Conservation (phyloP, 345 rosid species). For the Citrus reticulata region DNA sequence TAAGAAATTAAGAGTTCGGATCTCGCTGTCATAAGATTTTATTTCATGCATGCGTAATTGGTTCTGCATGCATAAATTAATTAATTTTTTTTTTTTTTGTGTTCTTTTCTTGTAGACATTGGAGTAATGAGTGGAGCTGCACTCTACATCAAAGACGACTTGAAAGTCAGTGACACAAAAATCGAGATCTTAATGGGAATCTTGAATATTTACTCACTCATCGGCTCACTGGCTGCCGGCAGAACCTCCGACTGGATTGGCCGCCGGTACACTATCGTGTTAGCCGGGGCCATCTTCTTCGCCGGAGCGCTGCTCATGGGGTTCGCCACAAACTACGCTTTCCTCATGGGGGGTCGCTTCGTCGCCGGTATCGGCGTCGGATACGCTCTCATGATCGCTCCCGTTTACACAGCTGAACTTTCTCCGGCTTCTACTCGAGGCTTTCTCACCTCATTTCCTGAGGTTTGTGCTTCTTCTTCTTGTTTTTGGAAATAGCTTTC, state of each 20-base stretch:
- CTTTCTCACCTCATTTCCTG: conserved; percentile 87
- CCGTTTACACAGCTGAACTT: conserved; percentile 86
- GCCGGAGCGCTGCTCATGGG: conserved; percentile 89
- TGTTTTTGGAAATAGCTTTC: neutral
- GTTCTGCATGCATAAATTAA: too few relatives aligned
- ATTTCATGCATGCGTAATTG: too few relatives aligned
- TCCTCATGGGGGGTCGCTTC: conserved; percentile 88
- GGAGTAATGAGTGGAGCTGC: conserved; percentile 59
- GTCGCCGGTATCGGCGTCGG: conserved; percentile 92
- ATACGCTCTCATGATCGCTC: conserved; percentile 91
- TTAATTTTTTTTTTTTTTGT: neutral
- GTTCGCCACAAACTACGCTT: conserved; percentile 68
- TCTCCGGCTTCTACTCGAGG: conserved; percentile 94
- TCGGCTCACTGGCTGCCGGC: conserved; percentile 86
- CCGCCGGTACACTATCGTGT: conserved; percentile 83
- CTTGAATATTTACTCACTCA: conserved; percentile 59
- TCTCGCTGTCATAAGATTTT: too few relatives aligned
- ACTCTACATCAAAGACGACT: conserved; percentile 25
- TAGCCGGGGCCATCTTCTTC: conserved; percentile 81
- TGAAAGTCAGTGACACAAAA: conserved; percentile 28
- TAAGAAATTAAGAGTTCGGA: too few relatives aligned
- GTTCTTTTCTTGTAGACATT: conserved; percentile 23
- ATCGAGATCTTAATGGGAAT: conserved; percentile 57
- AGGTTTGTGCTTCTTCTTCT: conserved; percentile 30
- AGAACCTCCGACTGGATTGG: conserved; percentile 93